Base-by-base conservation (phyloP, 73 alveolate genomes). In the Paramecium tetraurelia region DNA sequence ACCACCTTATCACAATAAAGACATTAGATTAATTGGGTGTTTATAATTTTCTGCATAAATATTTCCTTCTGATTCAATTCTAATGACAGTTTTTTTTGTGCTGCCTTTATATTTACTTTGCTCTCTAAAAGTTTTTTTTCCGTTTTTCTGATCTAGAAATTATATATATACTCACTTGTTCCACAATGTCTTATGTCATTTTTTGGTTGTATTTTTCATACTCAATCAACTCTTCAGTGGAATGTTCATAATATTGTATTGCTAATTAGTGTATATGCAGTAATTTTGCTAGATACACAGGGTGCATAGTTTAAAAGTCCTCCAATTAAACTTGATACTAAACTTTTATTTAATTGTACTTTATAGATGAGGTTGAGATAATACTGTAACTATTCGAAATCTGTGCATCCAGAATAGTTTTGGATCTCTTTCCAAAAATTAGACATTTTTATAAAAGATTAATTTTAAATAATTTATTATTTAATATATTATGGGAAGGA, bases 401-500 rank as follows among this genome's bases (percentile, higher is more conserved):
- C 84, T 12, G 50, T 63, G 48, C 84, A 63, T 16, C 84, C 84
- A 11, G 84, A 63, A 33, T 63, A 63, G 27, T 63, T 63, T 63
- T 27, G 46, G 27, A 63, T 63, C 31, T 63, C 53, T 63, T 63
- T 63, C 84, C 84, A 63, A 63, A 63, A 53, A 53, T 53, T 53
- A 53, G 69, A 53, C 69, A 53, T 53, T 53, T 53, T 53, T 53
- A n/a, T 53, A 53, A 53, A 53, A 53, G 69, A 53, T 53, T 53
- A 53, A 53, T 53, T n/a, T 53, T 48, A 48, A 53, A 53, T 53
- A 18, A 53, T 53, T 63, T 33, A 63, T 27, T 63, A 63, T 31
- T 59, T 31, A 31, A 63, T 63, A 31, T 63, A 63, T 27, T 71
- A 89, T 89, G 94, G 94, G 94, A 40, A 58, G 94, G 24, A 89